These are phyloP conservation scores for Moesziomyces sp. DNA, from an alignment of 1,284 basidiomycete genomes.

Conservation along the genomic window DNA sequence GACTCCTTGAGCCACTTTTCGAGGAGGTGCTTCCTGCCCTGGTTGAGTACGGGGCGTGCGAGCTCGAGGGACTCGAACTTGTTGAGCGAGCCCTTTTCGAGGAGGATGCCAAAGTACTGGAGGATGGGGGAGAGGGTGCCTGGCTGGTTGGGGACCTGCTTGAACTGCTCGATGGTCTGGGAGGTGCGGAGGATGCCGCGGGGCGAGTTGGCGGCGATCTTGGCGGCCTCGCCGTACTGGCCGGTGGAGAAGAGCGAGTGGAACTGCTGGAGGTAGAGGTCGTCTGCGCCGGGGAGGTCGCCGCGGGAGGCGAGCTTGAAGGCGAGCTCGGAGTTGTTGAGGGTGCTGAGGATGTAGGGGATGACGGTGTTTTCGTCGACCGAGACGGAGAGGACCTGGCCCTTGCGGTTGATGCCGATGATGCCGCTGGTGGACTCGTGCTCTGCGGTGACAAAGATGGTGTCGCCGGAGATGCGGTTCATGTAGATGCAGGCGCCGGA, in stretches of 20 bases:
- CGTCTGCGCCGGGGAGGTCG: conserved; percentile 97
- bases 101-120: conserved; percentile 96
- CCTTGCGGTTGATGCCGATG: conserved; percentile 99
- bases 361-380: conserved; percentile 96
- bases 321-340: conserved; percentile 97
- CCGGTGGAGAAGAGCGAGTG: conserved; percentile 89
- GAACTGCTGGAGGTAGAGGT: conserved; percentile 95
- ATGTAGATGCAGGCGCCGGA: conserved; percentile 99
- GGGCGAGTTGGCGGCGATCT: conserved; percentile 97
- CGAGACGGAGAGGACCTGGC: conserved; percentile 95
- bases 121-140: conserved; percentile 95
- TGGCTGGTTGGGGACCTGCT: conserved; percentile 87
- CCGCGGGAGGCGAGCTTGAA: conserved; percentile 97
- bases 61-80: conserved; percentile 96
- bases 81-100: conserved; percentile 98
- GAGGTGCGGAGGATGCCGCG: conserved; percentile 93
- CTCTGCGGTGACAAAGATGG: conserved; percentile 98
- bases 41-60: conserved; percentile 92
- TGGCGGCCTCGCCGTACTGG: conserved; percentile 95
- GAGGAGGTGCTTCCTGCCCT: conserved; percentile 95
- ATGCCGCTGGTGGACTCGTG: conserved; percentile 94
- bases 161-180: conserved; percentile 98
- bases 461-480: conserved; percentile 99
- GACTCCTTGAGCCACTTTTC: conserved; percentile 99
- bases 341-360: conserved; percentile 90